Evolutionary conservation across 768 basidiomycete species (phyloP), one percentile per base, ranked within the genome.

Genomic region (Hygrophoropsis aurantiaca): DNA sequence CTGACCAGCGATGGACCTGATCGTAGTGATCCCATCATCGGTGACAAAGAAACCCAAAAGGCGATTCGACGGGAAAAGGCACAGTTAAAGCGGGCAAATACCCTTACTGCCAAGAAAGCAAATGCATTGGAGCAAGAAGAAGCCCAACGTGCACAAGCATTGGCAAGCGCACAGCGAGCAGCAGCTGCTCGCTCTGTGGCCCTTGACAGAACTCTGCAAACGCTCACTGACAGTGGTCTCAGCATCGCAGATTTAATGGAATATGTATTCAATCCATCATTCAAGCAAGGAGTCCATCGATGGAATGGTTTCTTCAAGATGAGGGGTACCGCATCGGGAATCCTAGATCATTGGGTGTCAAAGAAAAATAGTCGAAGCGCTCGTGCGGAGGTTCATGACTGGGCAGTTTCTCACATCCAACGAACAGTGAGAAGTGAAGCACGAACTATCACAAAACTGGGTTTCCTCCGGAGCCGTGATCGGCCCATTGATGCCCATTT

Each of bases 331-430:
- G 50, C 47, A 1, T 35, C 47, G 1, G 9, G 40, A 19, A 53
- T 70, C 4, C 50, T 72, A 2, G 45, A 65, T 30, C 55, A 54
- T 46, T 70, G 66, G 64, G 46, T 42, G 2, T 59, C 59, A 1
- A 46, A 50, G 3, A 21, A 35, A 4, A 64, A 59, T 35, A 61
- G 52, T 25, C 13, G 39, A 1, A 51, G 42, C 0, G 62, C 38
- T 3, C 41, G 50, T 1, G 15, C 41, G 1, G 42, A 58, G 23
- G 53, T 66, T 1, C 46, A 44, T 10, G 36, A 49, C 0, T 69
- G 65, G 68, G 58, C 62, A 1, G 36, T 64, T 11, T 40, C 45
- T 1, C 58, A 61, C 46, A 49, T 62, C 16, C 40, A 16, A 8
- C 23, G 24, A 5, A 6, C 26, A 11, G 46, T 66, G 3, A 27